Evolutionary conservation across 2,329 filamentous ascomycete species (phyloP), one percentile per base, ranked within the genome.

Genomic region (Aspergillus ochraceus): DNA sequence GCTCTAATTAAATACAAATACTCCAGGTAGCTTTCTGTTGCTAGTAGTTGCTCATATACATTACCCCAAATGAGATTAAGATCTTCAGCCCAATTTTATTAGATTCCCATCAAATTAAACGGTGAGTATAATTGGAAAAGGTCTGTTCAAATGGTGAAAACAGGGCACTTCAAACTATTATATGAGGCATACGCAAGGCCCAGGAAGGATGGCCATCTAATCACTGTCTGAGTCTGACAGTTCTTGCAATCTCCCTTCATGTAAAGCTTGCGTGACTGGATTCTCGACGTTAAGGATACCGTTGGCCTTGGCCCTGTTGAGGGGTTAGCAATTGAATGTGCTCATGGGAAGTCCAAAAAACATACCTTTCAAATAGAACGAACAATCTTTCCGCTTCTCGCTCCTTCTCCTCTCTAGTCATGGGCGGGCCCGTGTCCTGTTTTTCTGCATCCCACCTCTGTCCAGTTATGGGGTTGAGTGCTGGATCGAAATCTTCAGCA

Each of bases 351-450:
- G 14, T 14, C 11, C 20, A 11, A 70, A 62, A 56, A 17, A 69
- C 67, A 54, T 78, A 90, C 89, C 90, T 84, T 76, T 97, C 92
- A 76, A 97, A 97, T 3, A 97, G 79, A 12, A 97, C 92, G 77
- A 96, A 97, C 1, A 97, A 76, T 58, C 87, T 85, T 76, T 97
- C 94, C 0, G 93, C 94, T 72, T 99, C 95, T 59, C 90, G 83
- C 74, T 97, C 91, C 75, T 94, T 97, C 78, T 98, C 94, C 65
- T 93, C 92, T 51, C 90, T 81, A 0, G 90, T 95, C 94, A 98
- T 97, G 52, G 90, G 86, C 1, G 87, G 86, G 11, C 80, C 75
- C 4, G 86, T 78, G 6, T 85, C 79, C 6, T 80, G 76, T 56
- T 81, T 83, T 74, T 94, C 90, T 42, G 81, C 82, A 65, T 92